Conservation (phyloP, 1,139 yeast genomes). For the Kurtzmaniella quercitrusa region DNA sequence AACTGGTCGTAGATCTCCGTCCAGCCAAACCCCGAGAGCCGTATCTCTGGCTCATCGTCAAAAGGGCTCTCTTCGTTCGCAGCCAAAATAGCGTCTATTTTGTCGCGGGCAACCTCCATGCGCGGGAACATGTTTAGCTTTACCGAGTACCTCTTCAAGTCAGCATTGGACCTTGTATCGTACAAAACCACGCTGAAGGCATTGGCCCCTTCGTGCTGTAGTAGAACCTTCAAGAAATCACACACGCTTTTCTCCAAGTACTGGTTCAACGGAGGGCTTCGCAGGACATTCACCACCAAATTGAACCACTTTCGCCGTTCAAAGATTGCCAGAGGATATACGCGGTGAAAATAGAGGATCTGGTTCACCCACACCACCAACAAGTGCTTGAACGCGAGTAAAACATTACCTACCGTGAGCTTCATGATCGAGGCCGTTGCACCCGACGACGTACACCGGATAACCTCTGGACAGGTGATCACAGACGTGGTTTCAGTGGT, state of each 20-base stretch:
- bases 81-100: conserved; percentile 3
- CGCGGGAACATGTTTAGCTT: conserved; percentile 25
- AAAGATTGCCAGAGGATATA: conserved; percentile 42
- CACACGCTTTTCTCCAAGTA: conserved; percentile 30
- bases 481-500: conserved; percentile 71
- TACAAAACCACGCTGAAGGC: conserved; percentile 23
- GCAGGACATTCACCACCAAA: conserved; percentile 30
- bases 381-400: conserved; percentile 35
- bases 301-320: conserved; percentile 35
- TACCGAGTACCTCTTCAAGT: conserved; percentile 22
- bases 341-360: conserved; percentile 37
- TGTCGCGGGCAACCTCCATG: conserved; percentile 10
- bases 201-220: conserved; percentile 15
- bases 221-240: conserved; percentile 16
- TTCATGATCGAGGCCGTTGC: conserved; percentile 23
- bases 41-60: conserved; percentile 12
- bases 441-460: conserved; percentile 53
- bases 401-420: conserved; percentile 25
- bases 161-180: conserved; percentile 15
- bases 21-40: conserved; percentile 29
- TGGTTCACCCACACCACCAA: conserved; percentile 42
- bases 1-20: conserved; percentile 29
- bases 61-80: background rate
- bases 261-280: conserved; percentile 40
- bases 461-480: conserved; percentile 93